Base-by-base conservation (phyloP, 2,329 filamentous ascomycete species). In the Colletotrichum trifolii region DNA sequence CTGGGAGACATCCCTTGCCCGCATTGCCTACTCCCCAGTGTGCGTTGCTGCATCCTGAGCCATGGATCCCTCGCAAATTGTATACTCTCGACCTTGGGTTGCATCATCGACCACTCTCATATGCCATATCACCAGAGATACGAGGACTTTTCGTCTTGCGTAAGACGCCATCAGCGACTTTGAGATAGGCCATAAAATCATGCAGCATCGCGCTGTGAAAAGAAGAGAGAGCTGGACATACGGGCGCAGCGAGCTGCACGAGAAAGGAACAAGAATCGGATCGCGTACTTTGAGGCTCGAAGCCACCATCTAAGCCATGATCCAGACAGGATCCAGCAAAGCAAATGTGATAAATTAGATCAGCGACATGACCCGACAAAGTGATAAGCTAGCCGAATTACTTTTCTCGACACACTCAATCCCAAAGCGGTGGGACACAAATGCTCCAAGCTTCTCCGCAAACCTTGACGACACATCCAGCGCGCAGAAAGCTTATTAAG, bases 141-240 rank as follows among this genome's bases (percentile, higher is more conserved):
- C 17, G 17, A 17, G 17, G 2, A 17, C 17, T 17, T 3, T 3
- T 17, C 17, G 17, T 17, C 17, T 17, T 17, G 17, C 17, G 9
- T 7, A 12, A 39, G 1, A 48, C 3, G 15, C 35, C 43, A 35
- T 40, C 17, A 11, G 33, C 13, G 43, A 9, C 34, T 9, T 15
- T 34, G 0, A 8, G 25, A 3, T 11, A 17, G 15, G 54, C 35
- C 2, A 43, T 35, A 2, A 4, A 42, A 67, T 1, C 40, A 65
- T 33, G 43, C 33, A 4, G 36, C 49, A 0, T 36, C 50, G 5
- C 56, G 57, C 3, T 57, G 64, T 25, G 40, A 54, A 13, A 74
- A 74, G 67, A 75, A 75, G 59, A 57, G 73, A 7, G 72, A 75
- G 35, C 68, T 75, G 5, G 74, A 74, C 52, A 69, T 72, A 50